A percentile compares a stretch with the other conserved stretches of the same genome.
phyloP scores from a whole-genome alignment of 805 yeast genomes.

The Clavispora fructus region DNA sequence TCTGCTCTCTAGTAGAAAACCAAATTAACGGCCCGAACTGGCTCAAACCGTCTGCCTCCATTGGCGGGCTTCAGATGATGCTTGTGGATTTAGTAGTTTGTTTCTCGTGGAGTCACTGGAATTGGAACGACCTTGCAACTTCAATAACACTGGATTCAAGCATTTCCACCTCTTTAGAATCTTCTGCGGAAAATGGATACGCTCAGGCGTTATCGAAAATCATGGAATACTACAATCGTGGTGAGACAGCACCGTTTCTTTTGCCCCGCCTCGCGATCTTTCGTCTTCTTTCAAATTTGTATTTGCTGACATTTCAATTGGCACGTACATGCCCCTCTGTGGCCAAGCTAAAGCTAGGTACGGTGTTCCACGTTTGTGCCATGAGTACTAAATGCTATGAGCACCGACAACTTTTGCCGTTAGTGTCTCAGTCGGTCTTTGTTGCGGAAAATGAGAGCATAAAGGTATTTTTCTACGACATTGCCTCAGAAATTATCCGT shows the following conservation, averaged over 20 bases:
- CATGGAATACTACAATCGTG: background rate
- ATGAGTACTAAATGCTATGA: conserved; percentile 7
- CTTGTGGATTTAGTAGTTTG: conserved; percentile 9
- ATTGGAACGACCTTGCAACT: background rate
- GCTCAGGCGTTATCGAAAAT: background rate
- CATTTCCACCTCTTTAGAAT: background rate
- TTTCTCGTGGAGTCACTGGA: conserved; percentile 14
- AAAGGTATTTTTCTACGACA: conserved; percentile 12
- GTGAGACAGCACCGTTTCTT: background rate
- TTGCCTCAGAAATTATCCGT: conserved; percentile 7
- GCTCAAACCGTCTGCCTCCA: background rate
- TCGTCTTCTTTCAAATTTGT: conserved; percentile 12
- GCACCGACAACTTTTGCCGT: conserved; percentile 8
- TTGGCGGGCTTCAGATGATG: conserved; percentile 7
- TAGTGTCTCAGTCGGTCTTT: conserved; percentile 8
- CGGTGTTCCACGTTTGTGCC: conserved; percentile 11
- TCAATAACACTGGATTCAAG: background rate
- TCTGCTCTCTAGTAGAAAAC: conserved; percentile 7
- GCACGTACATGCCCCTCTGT: background rate
- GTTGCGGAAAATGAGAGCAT: conserved; percentile 8
- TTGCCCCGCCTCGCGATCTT: conserved; percentile 1
- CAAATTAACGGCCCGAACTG: conserved; percentile 3
- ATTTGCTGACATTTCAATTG: conserved; percentile 9
- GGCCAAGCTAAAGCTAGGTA: conserved; percentile 7
- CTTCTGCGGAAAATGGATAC: background rate